Conservation (phyloP, 176 grass and related monocot species). For the Alopecurus myosuroides region DNA sequence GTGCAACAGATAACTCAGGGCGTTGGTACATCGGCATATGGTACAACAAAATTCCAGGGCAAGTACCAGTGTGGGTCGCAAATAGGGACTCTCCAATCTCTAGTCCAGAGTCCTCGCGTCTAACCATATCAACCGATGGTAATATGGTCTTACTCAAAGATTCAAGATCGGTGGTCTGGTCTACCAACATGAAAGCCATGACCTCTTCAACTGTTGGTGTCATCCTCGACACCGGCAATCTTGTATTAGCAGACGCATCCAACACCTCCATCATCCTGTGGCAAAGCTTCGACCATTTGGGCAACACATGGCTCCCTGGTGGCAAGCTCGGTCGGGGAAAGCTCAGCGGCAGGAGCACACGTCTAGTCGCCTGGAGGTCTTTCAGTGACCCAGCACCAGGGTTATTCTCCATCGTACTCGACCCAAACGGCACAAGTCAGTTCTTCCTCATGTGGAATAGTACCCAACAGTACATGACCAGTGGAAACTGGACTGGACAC, state of each 20-base stretch:
- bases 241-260: conserved; percentile 34
- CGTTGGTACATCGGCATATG: conserved; percentile 48
- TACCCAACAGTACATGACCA: conserved; percentile 34
- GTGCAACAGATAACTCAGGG: conserved; percentile 19
- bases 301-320: conserved; percentile 53
- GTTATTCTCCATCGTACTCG: conserved; percentile 33
- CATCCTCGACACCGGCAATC: conserved; percentile 55
- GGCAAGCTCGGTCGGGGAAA: conserved; percentile 40
- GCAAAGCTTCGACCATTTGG: conserved; percentile 63
- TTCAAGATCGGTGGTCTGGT: conserved; percentile 20
- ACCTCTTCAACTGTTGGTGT: conserved; percentile 10
- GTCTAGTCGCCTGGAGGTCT: conserved; percentile 30
- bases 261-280: conserved; percentile 34
- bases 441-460: conserved; percentile 40
- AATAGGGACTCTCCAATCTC: conserved; percentile 31
- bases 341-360: conserved; percentile 15
- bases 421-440: conserved; percentile 42
- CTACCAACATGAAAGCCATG: conserved; percentile 9
- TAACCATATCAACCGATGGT: conserved; percentile 24
- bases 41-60: conserved; percentile 38
- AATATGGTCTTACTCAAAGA: conserved; percentile 32
- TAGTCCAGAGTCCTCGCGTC: not conserved
- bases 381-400: conserved; percentile 30
- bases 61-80: conserved; percentile 33
- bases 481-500: conserved; percentile 39